Evolutionary conservation across 164 flowering plant genomes (phyloP).

Genomic region (Hamamelis virginiana): DNA sequence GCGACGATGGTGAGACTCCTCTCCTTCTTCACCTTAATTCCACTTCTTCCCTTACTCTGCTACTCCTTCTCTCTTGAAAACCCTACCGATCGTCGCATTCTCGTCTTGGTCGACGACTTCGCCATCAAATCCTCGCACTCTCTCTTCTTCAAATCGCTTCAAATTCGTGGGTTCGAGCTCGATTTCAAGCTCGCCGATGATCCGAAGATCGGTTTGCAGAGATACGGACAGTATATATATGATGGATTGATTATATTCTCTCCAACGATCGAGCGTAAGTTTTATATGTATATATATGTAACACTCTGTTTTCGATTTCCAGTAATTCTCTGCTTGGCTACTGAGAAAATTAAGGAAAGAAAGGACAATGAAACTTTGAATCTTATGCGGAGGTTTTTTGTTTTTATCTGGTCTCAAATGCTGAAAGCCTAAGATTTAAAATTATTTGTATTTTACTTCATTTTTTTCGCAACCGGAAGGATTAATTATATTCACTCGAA

Average conservation of each 20-base stretch:
- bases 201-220: conserved; percentile 67
- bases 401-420: too few relatives aligned
- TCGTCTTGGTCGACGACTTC: conserved; percentile 77
- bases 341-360: neutral
- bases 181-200: conserved; percentile 92
- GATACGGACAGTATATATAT: conserved; percentile 84
- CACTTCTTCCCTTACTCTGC: conserved; percentile 41
- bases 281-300: neutral
- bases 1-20: conserved; percentile 22
- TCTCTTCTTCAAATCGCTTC: conserved; percentile 76
- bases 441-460: neutral
- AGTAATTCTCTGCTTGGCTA: neutral
- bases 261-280: conserved; percentile 67
- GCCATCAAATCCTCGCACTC: conserved; percentile 86
- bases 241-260: conserved; percentile 78
- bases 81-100: conserved; percentile 60
- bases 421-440: neutral
- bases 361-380: neutral
- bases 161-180: conserved; percentile 71
- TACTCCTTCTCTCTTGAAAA: conserved; percentile 60
- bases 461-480: conserved; percentile 20
- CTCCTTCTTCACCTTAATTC: conserved; percentile 22
- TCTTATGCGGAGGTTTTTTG: neutral
- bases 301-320: neutral
- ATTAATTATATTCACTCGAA: conserved; percentile 34